phyloP scores from a whole-genome alignment of 371 early-diverging fungal species.

The Apophysomyces elegans region DNA sequence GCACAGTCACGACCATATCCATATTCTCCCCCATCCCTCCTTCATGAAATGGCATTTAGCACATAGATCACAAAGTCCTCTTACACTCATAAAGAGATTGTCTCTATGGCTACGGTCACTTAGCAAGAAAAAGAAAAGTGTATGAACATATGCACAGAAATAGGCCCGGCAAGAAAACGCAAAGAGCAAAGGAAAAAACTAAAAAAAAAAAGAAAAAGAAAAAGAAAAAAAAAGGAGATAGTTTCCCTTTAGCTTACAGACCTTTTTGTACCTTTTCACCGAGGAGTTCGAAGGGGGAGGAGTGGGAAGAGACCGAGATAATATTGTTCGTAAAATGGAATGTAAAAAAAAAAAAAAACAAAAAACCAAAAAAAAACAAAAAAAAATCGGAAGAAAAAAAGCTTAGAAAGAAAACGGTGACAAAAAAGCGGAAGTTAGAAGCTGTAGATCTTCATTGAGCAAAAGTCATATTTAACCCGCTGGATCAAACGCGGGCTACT shows the following conservation, averaged over 20 bases:
- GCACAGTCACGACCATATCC: not conserved
- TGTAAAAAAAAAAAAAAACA: not conserved
- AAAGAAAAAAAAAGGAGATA: constrained; percentile 1
- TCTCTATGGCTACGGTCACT: no score
- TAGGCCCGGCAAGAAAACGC: not conserved
- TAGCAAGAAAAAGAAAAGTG: no score
- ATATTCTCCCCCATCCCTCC: not conserved
- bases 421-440: not conserved
- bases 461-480: not conserved
- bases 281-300: constrained; percentile 8
- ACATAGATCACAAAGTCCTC: no score
- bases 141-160: not conserved
- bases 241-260: constrained; percentile 4
- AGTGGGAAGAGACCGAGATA: not conserved
- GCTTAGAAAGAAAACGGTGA: not conserved
- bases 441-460: no score
- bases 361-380: not conserved
- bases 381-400: not conserved
- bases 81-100: no score
- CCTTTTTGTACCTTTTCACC: not conserved
- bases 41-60: not conserved
- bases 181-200: constrained; percentile 2
- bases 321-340: no score
- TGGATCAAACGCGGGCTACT: not conserved
- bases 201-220: not conserved